Conservation (phyloP, 441 rosid species). For the Populus trichocarpa region DNA sequence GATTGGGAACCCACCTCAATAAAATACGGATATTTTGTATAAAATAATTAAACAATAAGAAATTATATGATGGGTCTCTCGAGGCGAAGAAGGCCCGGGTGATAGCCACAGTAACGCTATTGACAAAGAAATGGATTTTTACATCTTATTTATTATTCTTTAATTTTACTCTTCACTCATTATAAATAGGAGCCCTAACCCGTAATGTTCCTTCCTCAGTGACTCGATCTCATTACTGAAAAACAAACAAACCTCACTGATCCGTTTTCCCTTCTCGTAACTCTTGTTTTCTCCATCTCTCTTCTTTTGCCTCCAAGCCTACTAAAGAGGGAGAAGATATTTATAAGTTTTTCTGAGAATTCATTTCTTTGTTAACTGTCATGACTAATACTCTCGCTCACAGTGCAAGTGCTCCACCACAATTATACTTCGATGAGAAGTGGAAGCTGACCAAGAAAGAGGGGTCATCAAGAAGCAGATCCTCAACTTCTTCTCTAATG, state of each 20-base stretch:
- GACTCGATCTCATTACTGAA: constrained; percentile 5
- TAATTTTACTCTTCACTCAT: constrained; percentile 6
- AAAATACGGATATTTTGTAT: background rate
- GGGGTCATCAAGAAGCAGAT: constrained; percentile 37
- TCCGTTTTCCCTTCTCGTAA: background rate
- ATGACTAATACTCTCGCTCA: constrained; percentile 25
- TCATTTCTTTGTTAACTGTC: background rate
- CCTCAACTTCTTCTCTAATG: constrained; percentile 34
- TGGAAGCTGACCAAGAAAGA: constrained; percentile 81
- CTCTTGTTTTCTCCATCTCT: background rate
- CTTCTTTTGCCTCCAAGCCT: background rate
- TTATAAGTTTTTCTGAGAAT: too few species aligned
- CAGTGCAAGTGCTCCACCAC: constrained; percentile 43
- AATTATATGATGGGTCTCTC: constrained; percentile 39
- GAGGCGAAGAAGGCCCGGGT: constrained; percentile 55
- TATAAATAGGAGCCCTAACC: constrained; percentile 49
- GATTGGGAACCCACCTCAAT: constrained; percentile 31
- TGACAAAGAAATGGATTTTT: background rate
- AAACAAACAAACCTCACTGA: constrained; percentile 4
- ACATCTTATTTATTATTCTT: constrained; percentile 16
- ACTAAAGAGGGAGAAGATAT: background rate
- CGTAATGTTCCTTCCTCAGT: background rate
- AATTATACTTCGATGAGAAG: constrained; percentile 57
- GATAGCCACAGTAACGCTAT: constrained; percentile 39
- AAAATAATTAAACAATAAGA: background rate